Evolutionary conservation across 371 early-diverging fungal species (phyloP).

Genomic region (Batkoa obscura): DNA sequence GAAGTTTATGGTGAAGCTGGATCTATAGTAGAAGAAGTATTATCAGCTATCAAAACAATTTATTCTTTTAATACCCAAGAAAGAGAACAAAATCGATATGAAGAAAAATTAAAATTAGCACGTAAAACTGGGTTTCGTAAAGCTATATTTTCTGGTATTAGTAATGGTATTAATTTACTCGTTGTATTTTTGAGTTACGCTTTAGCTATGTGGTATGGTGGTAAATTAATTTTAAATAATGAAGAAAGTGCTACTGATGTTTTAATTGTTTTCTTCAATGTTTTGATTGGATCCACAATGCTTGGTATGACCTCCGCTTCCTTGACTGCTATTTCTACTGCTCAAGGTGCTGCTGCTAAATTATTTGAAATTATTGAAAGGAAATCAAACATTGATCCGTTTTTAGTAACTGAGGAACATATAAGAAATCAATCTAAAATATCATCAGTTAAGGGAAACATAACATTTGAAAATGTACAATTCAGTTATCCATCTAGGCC

Average conservation of each 20-base stretch:
- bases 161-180: slow-evolving; percentile 36
- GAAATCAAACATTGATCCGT: slow-evolving; percentile 35
- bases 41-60: slow-evolving; percentile 66
- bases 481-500: slow-evolving; percentile 75
- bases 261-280: slow-evolving; percentile 25
- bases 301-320: slow-evolving; percentile 28
- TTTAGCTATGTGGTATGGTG: slow-evolving; percentile 33
- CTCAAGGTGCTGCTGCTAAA: slow-evolving; percentile 35
- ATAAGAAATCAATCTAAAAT: neutral
- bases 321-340: slow-evolving; percentile 29
- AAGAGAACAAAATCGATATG: neutral
- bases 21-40: slow-evolving; percentile 53
- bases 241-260: slow-evolving; percentile 14
- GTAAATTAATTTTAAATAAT: slow-evolving; percentile 15
- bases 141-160: slow-evolving; percentile 13
- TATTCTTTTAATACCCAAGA: slow-evolving; percentile 34
- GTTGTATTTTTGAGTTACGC: slow-evolving; percentile 33
- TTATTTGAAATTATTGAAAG: slow-evolving; percentile 61
- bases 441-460: slow-evolving; percentile 18
- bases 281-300: slow-evolving; percentile 26
- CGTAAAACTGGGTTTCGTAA: slow-evolving; percentile 2
- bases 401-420: slow-evolving; percentile 12
- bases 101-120: neutral
- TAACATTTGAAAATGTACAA: slow-evolving; percentile 29
- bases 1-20: slow-evolving; percentile 24